phyloP scores from a whole-genome alignment of 2,329 filamentous ascomycete genomes.

The Fusarium proliferatum region DNA sequence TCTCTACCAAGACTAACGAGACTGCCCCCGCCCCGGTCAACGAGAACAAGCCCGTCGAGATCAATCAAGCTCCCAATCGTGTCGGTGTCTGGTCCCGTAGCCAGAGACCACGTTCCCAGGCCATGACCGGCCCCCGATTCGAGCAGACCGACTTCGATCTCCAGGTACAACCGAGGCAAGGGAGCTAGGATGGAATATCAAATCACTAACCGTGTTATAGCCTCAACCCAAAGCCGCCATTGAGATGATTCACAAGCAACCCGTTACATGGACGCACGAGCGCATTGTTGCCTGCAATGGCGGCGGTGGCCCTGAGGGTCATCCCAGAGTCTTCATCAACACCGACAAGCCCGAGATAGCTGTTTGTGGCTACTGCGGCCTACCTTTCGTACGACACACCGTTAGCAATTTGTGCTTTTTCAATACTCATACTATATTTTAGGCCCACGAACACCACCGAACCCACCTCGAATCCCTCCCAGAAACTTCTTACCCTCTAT shows the following conservation, averaged over 20 bases:
- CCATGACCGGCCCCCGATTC: constrained; percentile 94
- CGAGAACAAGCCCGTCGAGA: constrained; percentile 57
- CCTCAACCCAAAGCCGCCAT: constrained; percentile 91
- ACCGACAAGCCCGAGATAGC: constrained; percentile 95
- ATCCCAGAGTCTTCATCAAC: constrained; percentile 97
- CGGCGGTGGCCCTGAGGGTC: constrained; percentile 88
- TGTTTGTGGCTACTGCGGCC: constrained; percentile 90
- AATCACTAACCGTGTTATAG: constrained; percentile 59
- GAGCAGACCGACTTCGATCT: constrained; percentile 95
- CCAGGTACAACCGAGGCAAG: constrained; percentile 72
- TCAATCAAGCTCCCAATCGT: constrained; percentile 88
- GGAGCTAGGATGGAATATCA: constrained; percentile 7
- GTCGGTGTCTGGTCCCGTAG: constrained; percentile 83
- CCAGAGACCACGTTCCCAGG: constrained; percentile 82
- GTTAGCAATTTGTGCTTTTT: neutral
- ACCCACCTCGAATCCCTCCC: constrained; percentile 85
- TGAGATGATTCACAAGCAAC: constrained; percentile 94
- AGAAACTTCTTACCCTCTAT: constrained; percentile 83
- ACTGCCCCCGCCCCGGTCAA: constrained; percentile 58
- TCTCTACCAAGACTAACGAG: constrained; percentile 54
- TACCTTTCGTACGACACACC: constrained; percentile 82
- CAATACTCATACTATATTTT: constrained; percentile 12
- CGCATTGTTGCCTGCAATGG: constrained; percentile 89
- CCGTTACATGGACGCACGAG: constrained; percentile 90
- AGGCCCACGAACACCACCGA: constrained; percentile 93